A percentile compares a stretch with the other conserved stretches of the same genome.
These are phyloP conservation scores for Phytophthora tubulina DNA, from an alignment of 352 stramenopile genomes.

Conservation along the genomic window DNA sequence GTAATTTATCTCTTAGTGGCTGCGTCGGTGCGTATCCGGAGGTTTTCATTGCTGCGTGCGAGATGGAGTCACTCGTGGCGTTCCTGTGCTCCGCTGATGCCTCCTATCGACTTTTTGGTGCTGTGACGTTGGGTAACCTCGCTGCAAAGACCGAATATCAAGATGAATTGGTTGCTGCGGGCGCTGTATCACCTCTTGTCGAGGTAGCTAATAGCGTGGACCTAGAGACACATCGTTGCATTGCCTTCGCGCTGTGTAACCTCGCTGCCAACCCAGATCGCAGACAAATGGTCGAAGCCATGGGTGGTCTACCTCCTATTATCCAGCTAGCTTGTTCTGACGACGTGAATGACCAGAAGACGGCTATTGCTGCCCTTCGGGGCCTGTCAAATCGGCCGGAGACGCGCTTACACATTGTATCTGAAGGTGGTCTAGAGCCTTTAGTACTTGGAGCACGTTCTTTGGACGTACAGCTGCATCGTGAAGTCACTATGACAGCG, in stretches of 20 bases:
- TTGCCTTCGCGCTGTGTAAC: slow-evolving; percentile 97
- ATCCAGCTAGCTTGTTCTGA: slow-evolving; percentile 95
- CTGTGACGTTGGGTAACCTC: slow-evolving; percentile 96
- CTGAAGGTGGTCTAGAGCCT: slow-evolving; percentile 91
- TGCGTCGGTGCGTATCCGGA: slow-evolving; percentile 93
- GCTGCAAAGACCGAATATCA: slow-evolving; percentile 82
- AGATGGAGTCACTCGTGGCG: slow-evolving; percentile 92
- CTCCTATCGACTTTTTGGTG: slow-evolving; percentile 96
- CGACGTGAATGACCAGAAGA: slow-evolving; percentile 88
- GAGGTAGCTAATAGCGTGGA: slow-evolving; percentile 93
- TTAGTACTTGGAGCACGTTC: slow-evolving; percentile 87
- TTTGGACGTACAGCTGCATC: slow-evolving; percentile 76
- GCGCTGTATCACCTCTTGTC: slow-evolving; percentile 93
- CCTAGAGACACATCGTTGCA: slow-evolving; percentile 96
- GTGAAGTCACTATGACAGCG: slow-evolving; percentile 90
- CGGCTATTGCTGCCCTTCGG: slow-evolving; percentile 92
- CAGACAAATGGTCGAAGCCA: slow-evolving; percentile 92
- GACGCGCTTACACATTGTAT: slow-evolving; percentile 89
- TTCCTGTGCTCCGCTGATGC: slow-evolving; percentile 96
- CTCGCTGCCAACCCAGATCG: slow-evolving; percentile 90
- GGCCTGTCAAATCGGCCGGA: slow-evolving; percentile 89
- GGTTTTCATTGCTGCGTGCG: slow-evolving; percentile 90
- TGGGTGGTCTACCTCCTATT: slow-evolving; percentile 94
- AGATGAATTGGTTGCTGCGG: slow-evolving; percentile 83
- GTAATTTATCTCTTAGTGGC: slow-evolving; percentile 96